Evolutionary conservation across 768 basidiomycete genomes (phyloP), one percentile per base, ranked within the genome.

Genomic region (Suillus spraguei): DNA sequence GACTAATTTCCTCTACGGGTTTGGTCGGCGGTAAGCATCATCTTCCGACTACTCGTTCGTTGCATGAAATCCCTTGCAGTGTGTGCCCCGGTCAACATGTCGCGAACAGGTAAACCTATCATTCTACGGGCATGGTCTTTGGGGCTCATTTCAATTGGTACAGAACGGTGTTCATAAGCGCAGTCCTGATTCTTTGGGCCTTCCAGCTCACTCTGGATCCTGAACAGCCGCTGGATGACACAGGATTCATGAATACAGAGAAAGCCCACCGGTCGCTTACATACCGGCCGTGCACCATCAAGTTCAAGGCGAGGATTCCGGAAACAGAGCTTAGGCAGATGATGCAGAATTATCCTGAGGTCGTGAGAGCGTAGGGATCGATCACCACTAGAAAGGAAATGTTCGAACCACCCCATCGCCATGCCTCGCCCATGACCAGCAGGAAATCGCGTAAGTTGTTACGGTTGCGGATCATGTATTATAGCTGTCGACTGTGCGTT

Each of bases 91-190:
- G 28, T 28, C 49, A 50, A 50, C 49, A 50, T 50, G 49, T 50
- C 28, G 49, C 49, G 49, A 50, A 50, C 28, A 50, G 49, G 49
- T 50, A 10, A 28, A 17, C 9, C 2, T 32, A 85, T 0, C 82
- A 83, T 72, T 71, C 2, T 28, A 36, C 11, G 22, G n/a, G 24
- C 17, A 33, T 55, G 22, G 39, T n/a, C 33, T n/a, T 32, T 35
- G 4, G 2, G 4, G 4, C 8, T 50, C 17, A 20, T 7, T 32
- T 5, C 9, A 10, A 7, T 38, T 64, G 22, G 61, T 82, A 60
- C 38, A 72, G 85, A 4, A 87, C 87, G 1, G 76, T 88, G 1
- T 86, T 85, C 68, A 74, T 88, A 58, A 88, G 85, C 69, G 83
- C 85, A 0, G 85, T 85, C 0, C 76, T 87, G n/a, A 71, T 85